A percentile compares a stretch with the other conserved stretches of the same genome.
These are phyloP conservation scores for Fusarium lyarnte DNA, from an alignment of 2,329 filamentous ascomycete species.

Conservation along the genomic window DNA sequence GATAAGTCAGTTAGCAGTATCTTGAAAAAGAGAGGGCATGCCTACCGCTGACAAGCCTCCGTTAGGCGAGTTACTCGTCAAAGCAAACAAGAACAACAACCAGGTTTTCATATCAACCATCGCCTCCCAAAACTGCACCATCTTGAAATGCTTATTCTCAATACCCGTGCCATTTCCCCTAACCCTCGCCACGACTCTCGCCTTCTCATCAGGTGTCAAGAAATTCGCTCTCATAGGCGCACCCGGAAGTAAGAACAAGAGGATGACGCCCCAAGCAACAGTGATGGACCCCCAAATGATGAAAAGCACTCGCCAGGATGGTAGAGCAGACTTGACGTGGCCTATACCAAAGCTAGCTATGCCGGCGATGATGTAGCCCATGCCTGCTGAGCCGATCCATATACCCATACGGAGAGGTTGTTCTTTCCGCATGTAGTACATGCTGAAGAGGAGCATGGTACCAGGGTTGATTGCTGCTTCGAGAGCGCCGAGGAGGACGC, in stretches of 20 bases:
- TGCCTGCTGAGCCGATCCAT: constrained; percentile 28
- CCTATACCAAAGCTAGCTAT: constrained; percentile 36
- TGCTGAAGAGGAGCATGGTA: constrained; percentile 29
- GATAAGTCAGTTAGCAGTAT: constrained; percentile 11
- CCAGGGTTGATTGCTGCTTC: constrained; percentile 12
- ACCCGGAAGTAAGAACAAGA: constrained; percentile 63
- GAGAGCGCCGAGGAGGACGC: neutral
- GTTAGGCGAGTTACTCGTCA: constrained; percentile 65
- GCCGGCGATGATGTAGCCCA: constrained; percentile 33
- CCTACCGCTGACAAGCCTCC: constrained; percentile 52
- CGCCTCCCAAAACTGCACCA: constrained; percentile 58
- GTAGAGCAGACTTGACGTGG: constrained; percentile 19
- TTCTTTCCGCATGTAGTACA: constrained; percentile 34
- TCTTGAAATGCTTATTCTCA: constrained; percentile 62
- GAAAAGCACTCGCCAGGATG: constrained; percentile 21
- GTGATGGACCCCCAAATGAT: constrained; percentile 41
- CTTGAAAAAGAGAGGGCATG: fast-evolving
- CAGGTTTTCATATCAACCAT: constrained; percentile 66
- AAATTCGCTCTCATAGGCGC: constrained; percentile 61
- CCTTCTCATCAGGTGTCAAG: constrained; percentile 55
- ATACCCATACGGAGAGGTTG: constrained; percentile 34
- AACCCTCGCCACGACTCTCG: constrained; percentile 59
- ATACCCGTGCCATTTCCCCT: constrained; percentile 61
- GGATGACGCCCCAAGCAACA: constrained; percentile 61
- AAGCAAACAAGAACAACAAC: constrained; percentile 63